Evolutionary conservation across 176 grass and related monocot species (phyloP).

Genomic region (Oryza glumipatula): DNA sequence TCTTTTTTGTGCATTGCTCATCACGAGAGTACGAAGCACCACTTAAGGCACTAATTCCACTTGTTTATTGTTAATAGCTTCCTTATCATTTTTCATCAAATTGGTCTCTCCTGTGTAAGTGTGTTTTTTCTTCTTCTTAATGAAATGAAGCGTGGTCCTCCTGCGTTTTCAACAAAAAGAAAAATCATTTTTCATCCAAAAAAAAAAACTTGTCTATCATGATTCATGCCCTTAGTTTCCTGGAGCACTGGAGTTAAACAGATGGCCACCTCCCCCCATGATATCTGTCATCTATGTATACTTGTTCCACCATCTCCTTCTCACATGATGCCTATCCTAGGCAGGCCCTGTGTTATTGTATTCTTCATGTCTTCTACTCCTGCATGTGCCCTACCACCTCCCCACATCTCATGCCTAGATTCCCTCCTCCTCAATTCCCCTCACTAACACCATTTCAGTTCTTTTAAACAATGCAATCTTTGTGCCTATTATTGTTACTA

Average conservation of each 20-base stretch:
- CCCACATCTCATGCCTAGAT: slow-evolving; percentile 55
- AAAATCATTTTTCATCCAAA: background rate
- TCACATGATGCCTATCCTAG: slow-evolving; percentile 54
- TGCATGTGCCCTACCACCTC: slow-evolving; percentile 59
- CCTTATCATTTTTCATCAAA: background rate
- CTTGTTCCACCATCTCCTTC: slow-evolving; percentile 54
- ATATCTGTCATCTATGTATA: slow-evolving; percentile 20
- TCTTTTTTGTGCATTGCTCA: slow-evolving; percentile 37
- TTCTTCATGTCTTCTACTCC: slow-evolving; percentile 38
- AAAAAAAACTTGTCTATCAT: slow-evolving; percentile 1
- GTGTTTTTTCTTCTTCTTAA: no score
- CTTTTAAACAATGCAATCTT: slow-evolving; percentile 29
- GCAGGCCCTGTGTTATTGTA: slow-evolving; percentile 45
- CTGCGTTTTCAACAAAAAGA: no score
- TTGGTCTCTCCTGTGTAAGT: no score
- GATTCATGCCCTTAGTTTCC: slow-evolving; percentile 40
- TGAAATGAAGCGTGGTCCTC: no score
- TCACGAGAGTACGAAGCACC: background rate
- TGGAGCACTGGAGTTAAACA: slow-evolving; percentile 34
- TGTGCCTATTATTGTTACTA: slow-evolving; percentile 28
- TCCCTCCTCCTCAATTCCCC: slow-evolving; percentile 32
- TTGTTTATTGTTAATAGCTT: slow-evolving; percentile 29
- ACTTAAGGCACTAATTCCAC: slow-evolving; percentile 18
- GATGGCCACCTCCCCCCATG: slow-evolving; percentile 36
- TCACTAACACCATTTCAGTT: slow-evolving; percentile 28